A percentile compares a stretch with the other conserved stretches of the same genome.
Evolutionary conservation across 805 yeast species (phyloP).

Genomic region (Schizosaccharomyces osmophilus): DNA sequence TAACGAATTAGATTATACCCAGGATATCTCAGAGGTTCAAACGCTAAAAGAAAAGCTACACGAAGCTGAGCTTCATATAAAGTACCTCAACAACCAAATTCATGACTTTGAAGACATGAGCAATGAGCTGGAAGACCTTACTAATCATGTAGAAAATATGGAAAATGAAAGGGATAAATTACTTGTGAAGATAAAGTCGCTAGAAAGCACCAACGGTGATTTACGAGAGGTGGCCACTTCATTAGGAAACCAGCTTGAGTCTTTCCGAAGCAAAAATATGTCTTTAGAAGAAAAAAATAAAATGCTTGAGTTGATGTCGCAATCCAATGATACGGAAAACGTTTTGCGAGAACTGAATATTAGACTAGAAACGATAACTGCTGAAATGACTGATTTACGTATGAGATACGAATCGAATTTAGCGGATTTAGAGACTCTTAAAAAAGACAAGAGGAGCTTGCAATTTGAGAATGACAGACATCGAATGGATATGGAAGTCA

Average conservation of each 20-base stretch:
- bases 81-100: neutral
- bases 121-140: neutral
- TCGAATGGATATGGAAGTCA: too few relatives aligned
- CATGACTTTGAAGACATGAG: neutral
- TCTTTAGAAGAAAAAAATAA: neutral
- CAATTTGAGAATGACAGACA: too few relatives aligned
- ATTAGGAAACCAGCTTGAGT: neutral
- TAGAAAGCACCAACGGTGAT: neutral
- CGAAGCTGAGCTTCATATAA: too few relatives aligned
- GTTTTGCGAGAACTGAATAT: neutral
- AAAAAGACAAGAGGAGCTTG: neutral
- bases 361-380: neutral
- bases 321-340: neutral
- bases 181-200: neutral
- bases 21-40: too few relatives aligned
- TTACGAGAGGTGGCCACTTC: neutral
- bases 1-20: neutral
- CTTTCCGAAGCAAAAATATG: neutral
- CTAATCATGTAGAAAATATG: neutral
- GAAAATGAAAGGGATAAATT: neutral
- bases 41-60: too few relatives aligned
- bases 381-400: neutral
- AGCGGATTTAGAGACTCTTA: neutral
- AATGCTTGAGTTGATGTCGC: neutral
- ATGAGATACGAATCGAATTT: neutral